A percentile compares a stretch with the other conserved stretches of the same genome.
phyloP scores from a whole-genome alignment of 2,329 filamentous ascomycete genomes.

The Aspergillus texensis region DNA sequence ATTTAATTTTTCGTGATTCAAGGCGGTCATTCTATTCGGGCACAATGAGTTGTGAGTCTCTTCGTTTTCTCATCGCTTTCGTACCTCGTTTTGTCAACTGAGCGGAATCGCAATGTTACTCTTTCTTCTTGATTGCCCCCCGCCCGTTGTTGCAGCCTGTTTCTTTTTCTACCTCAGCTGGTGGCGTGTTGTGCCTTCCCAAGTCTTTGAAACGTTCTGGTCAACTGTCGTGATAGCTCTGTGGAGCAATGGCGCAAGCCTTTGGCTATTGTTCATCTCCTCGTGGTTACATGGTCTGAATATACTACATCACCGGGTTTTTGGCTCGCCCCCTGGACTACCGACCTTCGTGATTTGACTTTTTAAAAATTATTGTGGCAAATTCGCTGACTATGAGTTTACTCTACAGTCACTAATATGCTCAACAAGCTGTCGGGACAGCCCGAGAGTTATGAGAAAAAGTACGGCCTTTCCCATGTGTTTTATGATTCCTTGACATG shows the following conservation, averaged over 20 bases:
- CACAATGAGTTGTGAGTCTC: slow-evolving; percentile 32
- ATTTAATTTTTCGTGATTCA: slow-evolving; percentile 8
- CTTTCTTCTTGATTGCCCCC: not conserved
- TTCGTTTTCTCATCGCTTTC: not conserved
- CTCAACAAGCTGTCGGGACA: slow-evolving; percentile 95
- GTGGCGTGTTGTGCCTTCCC: not conserved
- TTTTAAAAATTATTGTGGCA: not conserved
- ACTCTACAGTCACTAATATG: slow-evolving; percentile 77
- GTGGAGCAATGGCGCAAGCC: slow-evolving; percentile 8
- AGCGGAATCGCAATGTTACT: slow-evolving; percentile 8
- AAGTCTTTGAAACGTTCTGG: slow-evolving; percentile 4
- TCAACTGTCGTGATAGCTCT: slow-evolving; percentile 3
- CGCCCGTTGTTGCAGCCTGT: not conserved
- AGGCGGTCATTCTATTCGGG: slow-evolving; percentile 3
- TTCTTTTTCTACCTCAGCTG: not conserved
- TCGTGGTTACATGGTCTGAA: slow-evolving; percentile 14
- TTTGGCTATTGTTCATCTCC: slow-evolving; percentile 8
- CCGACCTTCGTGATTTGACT: not conserved
- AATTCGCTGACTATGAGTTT: not conserved
- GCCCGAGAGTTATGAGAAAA: slow-evolving; percentile 98
- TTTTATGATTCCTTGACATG: slow-evolving; percentile 10
- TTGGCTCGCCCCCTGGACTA: not conserved
- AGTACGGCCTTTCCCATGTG: slow-evolving; percentile 58
- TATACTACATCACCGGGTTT: not conserved
- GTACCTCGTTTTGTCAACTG: not conserved